Evolutionary conservation across 768 basidiomycete species (phyloP).

Genomic region (Amanita pallidorosea): DNA sequence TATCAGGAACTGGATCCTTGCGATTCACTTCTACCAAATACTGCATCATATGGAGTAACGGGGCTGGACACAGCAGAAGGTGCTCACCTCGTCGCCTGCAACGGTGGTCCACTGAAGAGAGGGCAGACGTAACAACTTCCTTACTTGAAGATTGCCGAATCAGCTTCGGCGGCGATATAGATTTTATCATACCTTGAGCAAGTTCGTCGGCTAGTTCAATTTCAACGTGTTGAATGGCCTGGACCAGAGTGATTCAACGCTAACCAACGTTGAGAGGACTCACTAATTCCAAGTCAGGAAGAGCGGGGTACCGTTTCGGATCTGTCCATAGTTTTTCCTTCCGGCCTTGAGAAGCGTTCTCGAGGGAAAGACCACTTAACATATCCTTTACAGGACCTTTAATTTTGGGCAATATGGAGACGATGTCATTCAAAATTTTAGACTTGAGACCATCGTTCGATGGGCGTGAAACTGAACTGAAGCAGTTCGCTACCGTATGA

Average conservation of each 20-base stretch:
- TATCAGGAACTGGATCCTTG: constrained; percentile 32
- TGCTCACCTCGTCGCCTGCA: constrained; percentile 55
- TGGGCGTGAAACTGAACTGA: constrained; percentile 33
- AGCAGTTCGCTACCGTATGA: constrained; percentile 54
- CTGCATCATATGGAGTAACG: constrained; percentile 22
- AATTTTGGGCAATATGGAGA: constrained; percentile 58
- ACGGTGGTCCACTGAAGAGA: constrained; percentile 60
- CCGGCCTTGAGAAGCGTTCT: constrained; percentile 52
- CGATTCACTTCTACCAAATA: constrained; percentile 74
- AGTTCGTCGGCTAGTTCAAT: constrained; percentile 68
- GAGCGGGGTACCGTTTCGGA: constrained; percentile 31
- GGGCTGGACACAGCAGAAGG: background rate
- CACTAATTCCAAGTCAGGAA: constrained; percentile 55
- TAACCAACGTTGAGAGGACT: constrained; percentile 11
- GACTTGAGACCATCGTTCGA: constrained; percentile 52
- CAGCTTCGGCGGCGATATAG: background rate
- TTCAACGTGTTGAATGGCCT: constrained; percentile 64
- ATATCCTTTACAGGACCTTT: constrained; percentile 42
- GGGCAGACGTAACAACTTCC: constrained; percentile 64
- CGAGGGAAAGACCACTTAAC: constrained; percentile 44
- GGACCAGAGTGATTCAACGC: constrained; percentile 6
- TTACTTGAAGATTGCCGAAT: constrained; percentile 31
- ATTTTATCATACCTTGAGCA: constrained; percentile 35
- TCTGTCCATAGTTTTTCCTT: constrained; percentile 64
- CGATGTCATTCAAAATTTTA: constrained; percentile 55